phyloP scores from a whole-genome alignment of 164 flowering plant species.

The Dillenia turbinata region DNA sequence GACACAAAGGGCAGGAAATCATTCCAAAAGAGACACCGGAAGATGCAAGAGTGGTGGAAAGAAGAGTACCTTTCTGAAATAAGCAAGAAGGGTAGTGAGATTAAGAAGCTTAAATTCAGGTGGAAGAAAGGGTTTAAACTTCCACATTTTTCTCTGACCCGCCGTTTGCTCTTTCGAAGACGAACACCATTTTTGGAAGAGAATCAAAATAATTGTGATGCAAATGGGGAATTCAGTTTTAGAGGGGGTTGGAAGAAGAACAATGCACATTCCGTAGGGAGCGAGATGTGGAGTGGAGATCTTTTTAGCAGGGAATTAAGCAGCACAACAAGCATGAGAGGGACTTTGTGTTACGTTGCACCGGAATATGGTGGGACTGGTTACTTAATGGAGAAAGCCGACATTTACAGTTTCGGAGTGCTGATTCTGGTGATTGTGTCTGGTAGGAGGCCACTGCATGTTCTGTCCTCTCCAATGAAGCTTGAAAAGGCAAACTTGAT shows the following conservation, averaged over 20 bases:
- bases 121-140: constrained; percentile 51
- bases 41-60: constrained; percentile 99
- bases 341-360: constrained; percentile 92
- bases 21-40: constrained; percentile 46
- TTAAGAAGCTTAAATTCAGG: constrained; percentile 39
- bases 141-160: constrained; percentile 44
- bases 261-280: constrained; percentile 38
- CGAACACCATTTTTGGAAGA: constrained; percentile 25
- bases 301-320: constrained; percentile 91
- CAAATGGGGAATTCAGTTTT: constrained; percentile 67
- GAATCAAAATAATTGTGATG: constrained; percentile 19
- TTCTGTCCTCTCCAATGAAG: constrained; percentile 91
- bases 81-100: constrained; percentile 46
- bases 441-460: constrained; percentile 90
- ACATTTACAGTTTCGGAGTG: constrained; percentile 91
- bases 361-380: constrained; percentile 93
- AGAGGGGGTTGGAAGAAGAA: constrained; percentile 70
- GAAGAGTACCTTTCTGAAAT: constrained; percentile 77
- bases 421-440: constrained; percentile 86
- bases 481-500: constrained; percentile 92
- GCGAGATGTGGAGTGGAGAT: constrained; percentile 93
- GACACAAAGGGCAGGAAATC: constrained; percentile 27
- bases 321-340: constrained; percentile 99
- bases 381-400: constrained; percentile 88
- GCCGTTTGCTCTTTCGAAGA: constrained; percentile 30